Evolutionary conservation across 2,329 filamentous ascomycete genomes (phyloP).

Genomic region (Reticulascus tulasneorum): DNA sequence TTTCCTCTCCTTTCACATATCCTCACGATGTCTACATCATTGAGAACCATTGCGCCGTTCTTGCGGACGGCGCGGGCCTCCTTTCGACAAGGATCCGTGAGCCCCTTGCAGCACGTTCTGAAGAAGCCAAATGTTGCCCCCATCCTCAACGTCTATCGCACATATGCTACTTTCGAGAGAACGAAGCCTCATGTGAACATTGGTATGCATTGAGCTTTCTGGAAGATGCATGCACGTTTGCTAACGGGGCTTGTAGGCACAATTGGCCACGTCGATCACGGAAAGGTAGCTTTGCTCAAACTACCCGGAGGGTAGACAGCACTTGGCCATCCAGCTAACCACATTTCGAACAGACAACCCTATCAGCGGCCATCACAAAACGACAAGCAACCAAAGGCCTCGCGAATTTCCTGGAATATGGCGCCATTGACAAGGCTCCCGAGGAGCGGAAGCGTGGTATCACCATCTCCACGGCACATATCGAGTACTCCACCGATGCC

Average conservation of each 20-base stretch:
- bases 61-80: constrained; percentile 77
- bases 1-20: constrained; percentile 20
- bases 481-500: constrained; percentile 92
- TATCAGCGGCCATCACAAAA: constrained; percentile 98
- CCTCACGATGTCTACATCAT: constrained; percentile 72
- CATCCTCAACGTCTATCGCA: constrained; percentile 61
- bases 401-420: constrained; percentile 95
- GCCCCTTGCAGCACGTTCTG: constrained; percentile 71
- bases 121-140: constrained; percentile 59
- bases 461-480: constrained; percentile 96
- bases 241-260: constrained; percentile 58
- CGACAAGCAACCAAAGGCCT: constrained; percentile 91
- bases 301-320: not conserved
- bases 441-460: constrained; percentile 99
- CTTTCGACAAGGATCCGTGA: constrained; percentile 65
- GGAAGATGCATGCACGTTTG: constrained; percentile 4
- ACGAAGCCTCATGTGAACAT: constrained; percentile 98
- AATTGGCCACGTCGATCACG: constrained; percentile 99
- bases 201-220: constrained; percentile 48
- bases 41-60: constrained; percentile 74
- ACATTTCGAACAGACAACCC: constrained; percentile 72
- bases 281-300: constrained; percentile 66
- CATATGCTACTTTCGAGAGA: constrained; percentile 74
- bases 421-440: constrained; percentile 96
- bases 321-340: constrained; percentile 13